Evolutionary conservation across 805 yeast species (phyloP).

Genomic region (Isabelozyma pseudorhagii): DNA sequence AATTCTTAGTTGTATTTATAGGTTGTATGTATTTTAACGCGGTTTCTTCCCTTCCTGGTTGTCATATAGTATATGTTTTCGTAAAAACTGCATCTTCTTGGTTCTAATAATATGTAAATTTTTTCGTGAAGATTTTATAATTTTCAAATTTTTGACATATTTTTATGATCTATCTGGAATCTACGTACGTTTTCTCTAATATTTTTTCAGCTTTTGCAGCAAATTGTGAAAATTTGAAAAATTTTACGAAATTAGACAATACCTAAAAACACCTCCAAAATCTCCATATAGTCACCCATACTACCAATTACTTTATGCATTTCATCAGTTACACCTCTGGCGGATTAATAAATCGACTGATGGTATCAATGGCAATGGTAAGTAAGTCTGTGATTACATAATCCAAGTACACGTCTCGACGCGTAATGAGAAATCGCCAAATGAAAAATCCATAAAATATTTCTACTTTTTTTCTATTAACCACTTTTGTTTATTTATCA

Average conservation of each 20-base stretch:
- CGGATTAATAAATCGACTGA: too few species aligned
- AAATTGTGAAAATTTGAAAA: neutral
- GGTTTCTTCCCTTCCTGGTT: neutral
- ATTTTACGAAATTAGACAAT: too few species aligned
- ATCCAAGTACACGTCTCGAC: neutral
- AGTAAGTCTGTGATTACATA: neutral
- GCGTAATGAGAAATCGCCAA: neutral
- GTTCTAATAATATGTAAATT: too few species aligned
- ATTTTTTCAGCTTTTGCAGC: neutral
- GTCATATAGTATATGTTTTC: neutral
- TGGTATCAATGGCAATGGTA: neutral
- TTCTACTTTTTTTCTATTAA: neutral
- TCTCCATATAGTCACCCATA: too few species aligned
- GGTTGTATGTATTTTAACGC: neutral
- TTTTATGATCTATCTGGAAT: neutral
- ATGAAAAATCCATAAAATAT: neutral
- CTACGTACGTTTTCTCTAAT: too few species aligned
- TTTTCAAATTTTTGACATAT: neutral
- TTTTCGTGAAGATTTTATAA: too few species aligned
- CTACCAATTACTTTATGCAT: too few species aligned
- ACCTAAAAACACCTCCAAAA: neutral
- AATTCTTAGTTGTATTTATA: neutral
- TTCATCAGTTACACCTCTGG: too few species aligned
- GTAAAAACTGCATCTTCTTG: neutral
- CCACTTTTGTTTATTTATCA: neutral